Percentiles rank a stretch among this genome's conserved stretches.
These are phyloP conservation scores for Crinitomyces ghanaensis DNA, from an alignment of 805 yeast species.

Conservation along the genomic window DNA sequence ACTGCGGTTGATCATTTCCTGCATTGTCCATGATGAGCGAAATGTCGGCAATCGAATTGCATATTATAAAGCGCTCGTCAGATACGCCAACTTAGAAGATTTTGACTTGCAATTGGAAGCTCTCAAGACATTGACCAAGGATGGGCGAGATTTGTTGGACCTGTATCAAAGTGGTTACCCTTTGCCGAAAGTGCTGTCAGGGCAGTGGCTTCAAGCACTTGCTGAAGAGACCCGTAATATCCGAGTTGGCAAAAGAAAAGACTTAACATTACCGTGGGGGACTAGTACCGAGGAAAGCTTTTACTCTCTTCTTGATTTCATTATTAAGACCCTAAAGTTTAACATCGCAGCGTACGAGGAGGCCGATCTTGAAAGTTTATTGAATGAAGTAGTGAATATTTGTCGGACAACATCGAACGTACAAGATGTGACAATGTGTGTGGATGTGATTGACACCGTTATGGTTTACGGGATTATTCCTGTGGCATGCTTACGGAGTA, in stretches of 20 bases:
- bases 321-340: constrained; percentile 36
- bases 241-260: constrained; percentile 20
- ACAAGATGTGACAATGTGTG: constrained; percentile 28
- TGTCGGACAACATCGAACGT: constrained; percentile 31
- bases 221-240: constrained; percentile 23
- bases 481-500: constrained; percentile 24
- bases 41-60: constrained; percentile 38
- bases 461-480: constrained; percentile 40
- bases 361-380: constrained; percentile 25
- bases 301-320: constrained; percentile 27
- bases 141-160: constrained; percentile 44
- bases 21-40: constrained; percentile 43
- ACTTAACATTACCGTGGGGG: constrained; percentile 22
- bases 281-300: constrained; percentile 20
- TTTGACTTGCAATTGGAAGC: constrained; percentile 40
- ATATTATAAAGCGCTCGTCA: constrained; percentile 51
- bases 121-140: constrained; percentile 36
- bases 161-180: constrained; percentile 36
- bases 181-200: constrained; percentile 27
- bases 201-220: constrained; percentile 27
- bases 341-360: constrained; percentile 38
- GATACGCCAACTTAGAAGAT: constrained; percentile 38
- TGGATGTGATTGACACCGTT: constrained; percentile 34
- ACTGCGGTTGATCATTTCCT: constrained; percentile 40
- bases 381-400: constrained; percentile 29